phyloP scores from a whole-genome alignment of 106 monocot genomes.

The Dioscorea alata region DNA sequence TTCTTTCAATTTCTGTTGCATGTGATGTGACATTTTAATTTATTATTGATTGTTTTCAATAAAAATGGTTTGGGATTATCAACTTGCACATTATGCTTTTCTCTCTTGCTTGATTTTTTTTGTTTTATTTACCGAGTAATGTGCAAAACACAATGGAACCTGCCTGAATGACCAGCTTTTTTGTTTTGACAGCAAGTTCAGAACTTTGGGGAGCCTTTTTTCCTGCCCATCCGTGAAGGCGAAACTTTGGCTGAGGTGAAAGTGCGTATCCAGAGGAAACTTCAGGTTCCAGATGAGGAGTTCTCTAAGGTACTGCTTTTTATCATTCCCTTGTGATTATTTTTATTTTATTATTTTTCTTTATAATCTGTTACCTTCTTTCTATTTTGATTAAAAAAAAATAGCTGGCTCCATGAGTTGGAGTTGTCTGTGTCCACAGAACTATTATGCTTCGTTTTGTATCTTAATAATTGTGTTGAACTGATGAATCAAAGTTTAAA shows the following conservation, averaged over 20 bases:
- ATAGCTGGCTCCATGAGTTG: too few species aligned
- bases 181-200: slow-evolving; percentile 65
- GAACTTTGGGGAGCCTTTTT: slow-evolving; percentile 98
- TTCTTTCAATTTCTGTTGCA: too few species aligned
- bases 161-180: neutral
- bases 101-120: neutral
- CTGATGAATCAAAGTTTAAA: neutral
- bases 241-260: slow-evolving; percentile 84
- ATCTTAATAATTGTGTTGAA: too few species aligned
- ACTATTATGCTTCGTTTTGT: too few species aligned
- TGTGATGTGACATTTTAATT: too few species aligned
- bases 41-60: too few species aligned
- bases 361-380: neutral
- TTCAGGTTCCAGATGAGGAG: slow-evolving; percentile 93
- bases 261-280: slow-evolving; percentile 84
- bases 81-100: too few species aligned
- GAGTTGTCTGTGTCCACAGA: too few species aligned
- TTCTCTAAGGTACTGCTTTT: slow-evolving; percentile 68
- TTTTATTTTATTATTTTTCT: neutral
- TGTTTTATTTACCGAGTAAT: too few species aligned
- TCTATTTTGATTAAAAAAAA: neutral
- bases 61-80: too few species aligned
- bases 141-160: too few species aligned
- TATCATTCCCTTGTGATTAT: slow-evolving; percentile 3
- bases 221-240: slow-evolving; percentile 87